Evolutionary conservation across 2,329 filamentous ascomycete genomes (phyloP).

Genomic region (Pseudogymnoascus sp.): DNA sequence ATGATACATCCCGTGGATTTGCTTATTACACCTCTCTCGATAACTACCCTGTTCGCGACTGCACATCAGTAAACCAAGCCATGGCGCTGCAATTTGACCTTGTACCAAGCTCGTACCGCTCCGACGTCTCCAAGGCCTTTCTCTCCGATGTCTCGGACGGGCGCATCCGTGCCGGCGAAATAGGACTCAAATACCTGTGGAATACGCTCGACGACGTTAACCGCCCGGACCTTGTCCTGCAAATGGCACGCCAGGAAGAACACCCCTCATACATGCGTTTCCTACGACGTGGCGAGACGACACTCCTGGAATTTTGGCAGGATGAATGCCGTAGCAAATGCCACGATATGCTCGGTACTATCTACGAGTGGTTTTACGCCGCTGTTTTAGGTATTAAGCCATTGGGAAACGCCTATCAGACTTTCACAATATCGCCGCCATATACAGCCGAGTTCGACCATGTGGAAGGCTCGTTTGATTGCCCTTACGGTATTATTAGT

Average conservation of each 20-base stretch:
- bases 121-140: constrained; percentile 25
- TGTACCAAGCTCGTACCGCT: constrained; percentile 21
- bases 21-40: constrained; percentile 32
- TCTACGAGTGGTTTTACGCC: constrained; percentile 40
- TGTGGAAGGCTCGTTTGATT: constrained; percentile 32
- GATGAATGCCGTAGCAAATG: constrained; percentile 36
- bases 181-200: constrained; percentile 31
- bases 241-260: constrained; percentile 39
- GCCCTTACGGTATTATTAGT: constrained; percentile 31
- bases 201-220: constrained; percentile 29
- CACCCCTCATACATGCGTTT: constrained; percentile 37
- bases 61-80: constrained; percentile 33
- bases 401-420: constrained; percentile 32
- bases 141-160: constrained; percentile 23
- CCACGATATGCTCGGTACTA: constrained; percentile 41
- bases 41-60: constrained; percentile 25
- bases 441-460: constrained; percentile 33
- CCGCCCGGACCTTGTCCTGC: constrained; percentile 33
- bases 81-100: constrained; percentile 30
- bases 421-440: constrained; percentile 23
- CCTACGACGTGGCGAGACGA: constrained; percentile 36
- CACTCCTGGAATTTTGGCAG: constrained; percentile 37
- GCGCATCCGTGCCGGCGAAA: constrained; percentile 33
- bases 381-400: constrained; percentile 29
- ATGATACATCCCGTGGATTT: constrained; percentile 26